phyloP scores from a whole-genome alignment of 768 basidiomycete genomes.

The Amanita exitialis region DNA sequence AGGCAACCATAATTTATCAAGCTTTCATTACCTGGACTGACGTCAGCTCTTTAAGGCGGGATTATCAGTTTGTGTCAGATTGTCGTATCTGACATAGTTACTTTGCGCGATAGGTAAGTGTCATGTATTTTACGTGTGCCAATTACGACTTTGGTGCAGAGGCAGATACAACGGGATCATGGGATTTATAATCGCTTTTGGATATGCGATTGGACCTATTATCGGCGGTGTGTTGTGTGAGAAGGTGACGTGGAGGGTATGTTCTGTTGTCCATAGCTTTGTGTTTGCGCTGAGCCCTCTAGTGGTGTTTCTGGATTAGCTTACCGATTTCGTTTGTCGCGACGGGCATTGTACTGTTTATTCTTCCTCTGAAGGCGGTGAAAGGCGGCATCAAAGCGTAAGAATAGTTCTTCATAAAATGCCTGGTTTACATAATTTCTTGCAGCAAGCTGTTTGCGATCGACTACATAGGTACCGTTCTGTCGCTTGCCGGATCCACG shows the following conservation, averaged over 20 bases:
- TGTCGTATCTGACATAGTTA: conserved; percentile 64
- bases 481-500: conserved; percentile 52
- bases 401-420: not conserved
- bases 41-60: conserved; percentile 27
- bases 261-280: conserved; percentile 9
- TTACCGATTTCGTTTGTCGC: conserved; percentile 48
- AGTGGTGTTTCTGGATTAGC: conserved; percentile 76
- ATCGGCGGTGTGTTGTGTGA: conserved; percentile 58
- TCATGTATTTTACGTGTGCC: not conserved
- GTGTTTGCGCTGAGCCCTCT: not conserved
- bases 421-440: not conserved
- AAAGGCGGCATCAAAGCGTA: conserved; percentile 47
- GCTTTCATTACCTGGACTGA: not conserved
- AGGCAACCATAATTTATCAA: conserved; percentile 19
- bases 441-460: conserved; percentile 51
- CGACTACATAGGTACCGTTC: conserved; percentile 50
- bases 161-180: conserved; percentile 77
- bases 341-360: conserved; percentile 44
- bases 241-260: conserved; percentile 52
- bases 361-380: conserved; percentile 64
- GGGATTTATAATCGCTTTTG: conserved; percentile 43
- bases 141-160: conserved; percentile 18
- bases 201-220: conserved; percentile 58
- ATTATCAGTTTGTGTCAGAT: conserved; percentile 65
- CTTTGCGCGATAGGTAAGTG: conserved; percentile 49